Base-by-base conservation (phyloP, 306 rosid genomes). In the Senna siamea region DNA sequence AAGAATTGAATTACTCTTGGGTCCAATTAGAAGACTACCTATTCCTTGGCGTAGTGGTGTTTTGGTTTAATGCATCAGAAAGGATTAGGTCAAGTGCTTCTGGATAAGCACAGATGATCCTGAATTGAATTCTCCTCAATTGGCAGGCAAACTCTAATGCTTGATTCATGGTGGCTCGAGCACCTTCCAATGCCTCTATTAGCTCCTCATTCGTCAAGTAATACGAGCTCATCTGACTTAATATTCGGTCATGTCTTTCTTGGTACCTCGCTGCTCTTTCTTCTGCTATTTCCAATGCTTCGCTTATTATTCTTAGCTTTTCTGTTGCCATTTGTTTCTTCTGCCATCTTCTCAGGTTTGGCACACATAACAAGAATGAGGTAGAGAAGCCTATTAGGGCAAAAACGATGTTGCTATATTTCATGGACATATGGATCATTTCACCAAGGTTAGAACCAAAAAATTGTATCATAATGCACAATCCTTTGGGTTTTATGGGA, bases 241-340 rank as follows among this genome's bases (percentile, higher is more conserved):
- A 50, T 26, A 91, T 80, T 32, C 83, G 65, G 11, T 89, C 89
- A 57, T 91, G 97, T 66, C 92, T 80, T 32, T 87, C 86, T 77
- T 89, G 79, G 32, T 32, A 87, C 80, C 77, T 91, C 38, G n/a
- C 72, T 0, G 43, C 92, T 66, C 86, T 83, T 56, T 82, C 85
- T 75, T 91, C 88, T 0, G 90, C 97, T 5, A 43, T 79, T 20
- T 85, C 86, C 79, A 89, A 78, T 1, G 88, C 94, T 43, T 85
- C 89, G 9, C 51, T 66, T 0, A 87, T n/a, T n/a, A n/a, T 59
- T 68, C 55, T 85, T 9, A 91, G 69, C 48, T 89, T 87, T n/a
- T 89, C 78, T 10, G 57, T 40, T 7, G 72, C 82, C 54, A 78
- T 13, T 32, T 73, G 83, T 69, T 83, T 85, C 53, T 8, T 48